These are phyloP conservation scores for Yamagishiella unicocca DNA, from an alignment of 139 green algal genomes.

Conservation along the genomic window DNA sequence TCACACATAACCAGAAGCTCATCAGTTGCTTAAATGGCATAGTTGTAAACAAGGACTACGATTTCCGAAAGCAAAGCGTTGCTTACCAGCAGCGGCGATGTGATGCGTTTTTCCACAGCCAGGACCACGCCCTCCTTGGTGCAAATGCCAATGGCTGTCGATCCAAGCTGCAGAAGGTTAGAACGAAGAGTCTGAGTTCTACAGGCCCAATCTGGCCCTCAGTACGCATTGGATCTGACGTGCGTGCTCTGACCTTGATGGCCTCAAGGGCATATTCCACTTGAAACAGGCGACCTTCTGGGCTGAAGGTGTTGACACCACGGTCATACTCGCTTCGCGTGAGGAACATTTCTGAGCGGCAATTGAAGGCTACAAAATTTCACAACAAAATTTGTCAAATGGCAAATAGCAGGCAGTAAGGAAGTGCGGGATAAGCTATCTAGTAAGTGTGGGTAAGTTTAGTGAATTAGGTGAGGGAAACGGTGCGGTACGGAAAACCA, in stretches of 20 bases:
- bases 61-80: no score
- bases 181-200: background rate
- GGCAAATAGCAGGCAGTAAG: no score
- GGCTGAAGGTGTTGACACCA: slow-evolving; percentile 98
- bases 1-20: no score
- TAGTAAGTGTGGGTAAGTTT: no score
- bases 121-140: slow-evolving; percentile 95
- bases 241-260: slow-evolving; percentile 87
- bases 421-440: no score
- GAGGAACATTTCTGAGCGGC: slow-evolving; percentile 67
- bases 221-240: background rate
- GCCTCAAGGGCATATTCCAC: slow-evolving; percentile 99
- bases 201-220: background rate
- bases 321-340: slow-evolving; percentile 97
- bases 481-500: no score
- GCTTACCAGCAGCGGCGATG: slow-evolving; percentile 92
- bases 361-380: no score
- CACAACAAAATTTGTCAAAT: no score
- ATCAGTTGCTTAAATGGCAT: background rate
- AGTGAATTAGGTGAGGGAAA: no score
- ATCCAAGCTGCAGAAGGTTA: slow-evolving; percentile 87
- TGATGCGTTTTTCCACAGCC: slow-evolving; percentile 98
- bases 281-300: slow-evolving; percentile 96
- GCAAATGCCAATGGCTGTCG: slow-evolving; percentile 96
- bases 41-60: no score